Evolutionary conservation across 805 yeast genomes (phyloP).

Genomic region (Babjeviella inositovora): DNA sequence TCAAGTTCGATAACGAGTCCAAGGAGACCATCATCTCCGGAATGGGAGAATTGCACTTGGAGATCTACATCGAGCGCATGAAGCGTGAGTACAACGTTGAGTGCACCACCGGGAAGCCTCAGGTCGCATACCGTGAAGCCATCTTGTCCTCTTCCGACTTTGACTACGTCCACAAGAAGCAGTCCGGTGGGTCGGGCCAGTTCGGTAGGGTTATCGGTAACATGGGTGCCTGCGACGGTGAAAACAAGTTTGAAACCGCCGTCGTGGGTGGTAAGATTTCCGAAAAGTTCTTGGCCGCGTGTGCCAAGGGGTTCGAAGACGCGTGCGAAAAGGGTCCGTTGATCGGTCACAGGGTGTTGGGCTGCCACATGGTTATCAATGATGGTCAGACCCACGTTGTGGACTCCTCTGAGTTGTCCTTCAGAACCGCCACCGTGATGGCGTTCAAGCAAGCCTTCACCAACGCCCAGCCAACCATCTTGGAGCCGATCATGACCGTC

Average conservation of each 20-base stretch:
- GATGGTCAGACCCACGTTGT: slow-evolving; percentile 98
- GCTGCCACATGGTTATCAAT: slow-evolving; percentile 82
- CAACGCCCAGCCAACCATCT: slow-evolving; percentile 69
- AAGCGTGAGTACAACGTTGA: slow-evolving; percentile 93
- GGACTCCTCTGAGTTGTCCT: slow-evolving; percentile 91
- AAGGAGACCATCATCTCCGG: slow-evolving; percentile 94
- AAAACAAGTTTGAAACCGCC: slow-evolving; percentile 68
- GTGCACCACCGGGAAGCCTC: slow-evolving; percentile 92
- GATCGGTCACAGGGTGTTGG: slow-evolving; percentile 86
- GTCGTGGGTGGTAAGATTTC: slow-evolving; percentile 96
- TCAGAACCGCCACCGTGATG: slow-evolving; percentile 79
- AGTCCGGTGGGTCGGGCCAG: slow-evolving; percentile 99
- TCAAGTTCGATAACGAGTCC: slow-evolving; percentile 75
- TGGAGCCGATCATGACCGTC: slow-evolving; percentile 95
- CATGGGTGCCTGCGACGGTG: slow-evolving; percentile 45
- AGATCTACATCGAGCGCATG: slow-evolving; percentile 96
- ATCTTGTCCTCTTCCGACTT: slow-evolving; percentile 57
- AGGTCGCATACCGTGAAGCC: slow-evolving; percentile 95
- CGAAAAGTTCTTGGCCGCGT: slow-evolving; percentile 86
- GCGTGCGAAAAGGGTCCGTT: slow-evolving; percentile 93
- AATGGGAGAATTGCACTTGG: slow-evolving; percentile 96
- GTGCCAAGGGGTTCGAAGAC: slow-evolving; percentile 92
- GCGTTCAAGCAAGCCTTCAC: slow-evolving; percentile 89
- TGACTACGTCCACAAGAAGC: slow-evolving; percentile 94
- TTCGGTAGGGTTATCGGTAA: slow-evolving; percentile 91